These are phyloP conservation scores for Naganishia sp. DNA, from an alignment of 1,284 basidiomycete genomes.

Conservation along the genomic window DNA sequence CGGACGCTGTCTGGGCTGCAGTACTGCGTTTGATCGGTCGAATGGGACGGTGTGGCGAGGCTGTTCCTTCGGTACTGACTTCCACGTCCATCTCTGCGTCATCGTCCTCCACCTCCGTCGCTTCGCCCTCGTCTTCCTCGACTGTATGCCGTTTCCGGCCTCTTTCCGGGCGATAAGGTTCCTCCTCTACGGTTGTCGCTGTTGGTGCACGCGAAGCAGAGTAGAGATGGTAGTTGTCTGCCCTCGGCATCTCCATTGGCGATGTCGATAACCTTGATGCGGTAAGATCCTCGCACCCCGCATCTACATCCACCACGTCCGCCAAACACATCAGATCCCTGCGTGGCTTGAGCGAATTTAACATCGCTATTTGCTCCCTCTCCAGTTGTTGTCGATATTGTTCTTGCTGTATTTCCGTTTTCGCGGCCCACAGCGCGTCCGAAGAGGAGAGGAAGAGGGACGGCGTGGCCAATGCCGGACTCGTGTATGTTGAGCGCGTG, in stretches of 20 bases:
- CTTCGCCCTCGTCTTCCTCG: slow-evolving; percentile 19
- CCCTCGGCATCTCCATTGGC: background rate
- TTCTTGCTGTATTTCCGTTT: slow-evolving; percentile 5
- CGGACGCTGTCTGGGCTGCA: background rate
- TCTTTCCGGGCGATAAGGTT: slow-evolving; percentile 17
- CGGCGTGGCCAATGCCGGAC: slow-evolving; percentile 29
- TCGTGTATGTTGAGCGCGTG: slow-evolving; percentile 19
- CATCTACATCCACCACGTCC: slow-evolving; percentile 19
- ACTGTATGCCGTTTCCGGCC: slow-evolving; percentile 21
- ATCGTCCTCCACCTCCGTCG: slow-evolving; percentile 14
- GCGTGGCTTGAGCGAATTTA: slow-evolving; percentile 20
- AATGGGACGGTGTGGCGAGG: slow-evolving; percentile 2
- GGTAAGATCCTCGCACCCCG: background rate
- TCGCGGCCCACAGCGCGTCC: slow-evolving; percentile 48
- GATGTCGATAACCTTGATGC: background rate
- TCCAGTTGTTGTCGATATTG: background rate
- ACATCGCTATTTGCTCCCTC: slow-evolving; percentile 13
- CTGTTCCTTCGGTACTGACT: background rate
- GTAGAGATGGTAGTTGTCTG: slow-evolving; percentile 23
- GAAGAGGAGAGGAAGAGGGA: slow-evolving; percentile 36
- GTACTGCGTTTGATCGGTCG: slow-evolving; percentile 10
- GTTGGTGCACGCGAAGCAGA: background rate
- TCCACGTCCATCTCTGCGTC: slow-evolving; percentile 8
- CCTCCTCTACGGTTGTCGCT: background rate
- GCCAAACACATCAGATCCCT: slow-evolving; percentile 25